These are phyloP conservation scores for Hanseniaspora hatyaiensis DNA, from an alignment of 805 yeast genomes.

Conservation along the genomic window DNA sequence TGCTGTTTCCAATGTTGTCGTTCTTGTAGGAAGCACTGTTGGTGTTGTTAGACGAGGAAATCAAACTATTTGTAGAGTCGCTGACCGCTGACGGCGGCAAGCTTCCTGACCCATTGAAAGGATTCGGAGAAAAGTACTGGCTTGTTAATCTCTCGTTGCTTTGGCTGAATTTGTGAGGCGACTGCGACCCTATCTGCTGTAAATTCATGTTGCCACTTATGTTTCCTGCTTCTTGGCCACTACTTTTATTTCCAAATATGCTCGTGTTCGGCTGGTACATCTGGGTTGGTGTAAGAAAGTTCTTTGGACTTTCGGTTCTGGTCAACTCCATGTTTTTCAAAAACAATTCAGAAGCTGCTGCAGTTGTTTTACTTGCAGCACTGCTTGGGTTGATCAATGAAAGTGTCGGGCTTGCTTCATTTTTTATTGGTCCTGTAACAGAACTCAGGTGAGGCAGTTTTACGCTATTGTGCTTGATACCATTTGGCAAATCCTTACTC, in stretches of 20 bases:
- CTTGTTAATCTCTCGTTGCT: slow-evolving; percentile 5
- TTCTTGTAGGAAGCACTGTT: neutral
- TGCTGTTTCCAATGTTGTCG: neutral
- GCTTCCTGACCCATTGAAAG: too few relatives aligned
- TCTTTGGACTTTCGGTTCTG: neutral
- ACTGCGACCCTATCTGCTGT: neutral
- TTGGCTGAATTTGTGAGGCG: slow-evolving; percentile 2
- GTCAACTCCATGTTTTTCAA: neutral
- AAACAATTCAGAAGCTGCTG: neutral
- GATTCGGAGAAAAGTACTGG: too few relatives aligned
- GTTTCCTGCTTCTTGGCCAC: too few relatives aligned
- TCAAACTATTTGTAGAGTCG: neutral
- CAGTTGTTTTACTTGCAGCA: too few relatives aligned
- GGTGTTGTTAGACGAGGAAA: neutral
- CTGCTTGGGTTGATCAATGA: too few relatives aligned
- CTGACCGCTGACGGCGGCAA: neutral
- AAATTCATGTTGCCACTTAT: too few relatives aligned
- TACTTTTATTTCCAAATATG: too few relatives aligned
- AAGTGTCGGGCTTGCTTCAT: too few relatives aligned
- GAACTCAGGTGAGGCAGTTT: neutral
- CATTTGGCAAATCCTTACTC: neutral
- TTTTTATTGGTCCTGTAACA: neutral
- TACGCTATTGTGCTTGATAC: neutral
- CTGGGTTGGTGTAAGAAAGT: neutral
- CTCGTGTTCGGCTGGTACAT: too few relatives aligned